Base-by-base conservation (phyloP, 2,329 filamentous ascomycete species). In the Arthrobotrys megalospora region DNA sequence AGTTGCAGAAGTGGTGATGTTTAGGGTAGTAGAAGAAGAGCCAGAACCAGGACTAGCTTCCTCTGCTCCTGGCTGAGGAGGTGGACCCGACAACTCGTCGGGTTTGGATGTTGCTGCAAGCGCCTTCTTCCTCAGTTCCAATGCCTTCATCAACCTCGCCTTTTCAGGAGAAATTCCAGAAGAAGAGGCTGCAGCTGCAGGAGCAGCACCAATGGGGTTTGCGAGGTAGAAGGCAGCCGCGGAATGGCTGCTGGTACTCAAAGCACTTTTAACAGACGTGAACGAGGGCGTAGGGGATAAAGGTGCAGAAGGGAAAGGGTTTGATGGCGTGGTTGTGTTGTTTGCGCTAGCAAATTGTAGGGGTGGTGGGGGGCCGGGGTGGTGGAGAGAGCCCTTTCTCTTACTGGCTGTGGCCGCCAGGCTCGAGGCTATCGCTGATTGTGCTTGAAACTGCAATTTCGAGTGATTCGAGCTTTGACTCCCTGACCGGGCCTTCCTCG, bases 101-200 rank as follows among this genome's bases (percentile, higher is more conserved):
- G 64, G 6, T 38, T 43, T 50, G 14, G 82, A 82, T 76, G 83
- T 80, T 21, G 82, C 83, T 63, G 84, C 84, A 82, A 91, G 90
- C 84, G 93, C 94, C 85, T 92, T 93, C 84, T 96, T 96, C 65
- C 95, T 89, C 81, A 97, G 85, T 84, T 97, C 92, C 85, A 97
- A 88, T 6, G 96, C 96, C 85, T 96, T 97, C 93, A 97, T 94
- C 80, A 99, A 86, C 68, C 96, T 89, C 78, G 93, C 90, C 85
- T 96, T 98, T 84, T 99, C 96, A 0, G 93, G 93, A 0, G 93
- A 93, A 82, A 96, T 91, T 82, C 83, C 80, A 64, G 82, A 62
- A 38, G 84, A 79, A 52, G 79, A 62, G 81, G 85, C 84, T 32
- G 86, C 83, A 52, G 86, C 84, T 81, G 87, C 83, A 12, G 87